Evolutionary conservation across 768 basidiomycete species (phyloP), one percentile per base, ranked within the genome.

Genomic region (Mycena haematopus): DNA sequence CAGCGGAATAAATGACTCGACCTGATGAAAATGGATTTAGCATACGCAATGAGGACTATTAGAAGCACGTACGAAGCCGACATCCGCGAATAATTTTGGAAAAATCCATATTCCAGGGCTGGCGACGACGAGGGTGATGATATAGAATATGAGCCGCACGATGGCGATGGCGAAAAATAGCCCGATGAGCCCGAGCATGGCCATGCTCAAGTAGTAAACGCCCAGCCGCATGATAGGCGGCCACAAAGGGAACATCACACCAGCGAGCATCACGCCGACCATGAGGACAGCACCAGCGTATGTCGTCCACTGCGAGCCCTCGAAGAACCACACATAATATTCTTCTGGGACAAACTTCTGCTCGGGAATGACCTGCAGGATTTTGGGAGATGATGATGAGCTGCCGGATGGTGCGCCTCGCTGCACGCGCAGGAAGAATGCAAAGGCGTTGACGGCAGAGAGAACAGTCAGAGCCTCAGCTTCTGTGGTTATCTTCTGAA

Each of bases 231-330:
- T 86, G 70, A 87, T 88, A 52, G 91, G 86, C 2, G 97, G 97
- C 97, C 97, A 99, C 17, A 99, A 84, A 4, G 97, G 97, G 86
- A 98, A 99, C 95, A 99, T 97, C 72, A 98, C 96, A 2, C 93
- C 96, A 6, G 91, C 95, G 45, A 99, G 89, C 82, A 99, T 95
- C 72, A 98, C 80, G 45, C 83, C 86, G 61, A 99, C 95, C 93
- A 99, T 95, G 29, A 87, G 87, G 14, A 91, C 80, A 15, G 93
- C 97, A 42, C 95, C 93, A 11, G 95, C 86, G 72, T 96, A 93
- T 9, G 93, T 96, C 69, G 91, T 93, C 86, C 94, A 89, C 71
- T 96, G 95, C 11, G 93, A 92, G 45, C 95, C 93, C 63, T 96
- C 93, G 75, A 95, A 93, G 77, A 99, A 95, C 96, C 96, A 99